A percentile compares a stretch with the other conserved stretches of the same genome.
Conservation (phyloP, 2,329 filamentous ascomycete species). For the Fusarium robinianum region DNA sequence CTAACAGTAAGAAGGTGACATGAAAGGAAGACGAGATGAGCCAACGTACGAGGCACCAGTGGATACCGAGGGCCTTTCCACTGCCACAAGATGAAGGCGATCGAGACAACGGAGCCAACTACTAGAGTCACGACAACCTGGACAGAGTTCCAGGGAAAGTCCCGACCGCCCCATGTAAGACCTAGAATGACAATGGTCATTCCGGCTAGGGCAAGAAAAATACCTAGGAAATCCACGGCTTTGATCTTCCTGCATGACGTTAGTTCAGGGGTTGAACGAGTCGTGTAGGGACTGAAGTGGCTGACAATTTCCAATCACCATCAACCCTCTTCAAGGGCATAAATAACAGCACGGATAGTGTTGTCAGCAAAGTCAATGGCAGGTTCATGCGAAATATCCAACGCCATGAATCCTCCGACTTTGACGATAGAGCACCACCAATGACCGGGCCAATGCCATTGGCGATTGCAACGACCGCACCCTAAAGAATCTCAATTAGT, state of each 20-base stretch:
- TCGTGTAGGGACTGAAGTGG: background rate
- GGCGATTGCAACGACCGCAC: conserved; percentile 56
- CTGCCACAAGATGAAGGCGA: conserved; percentile 58
- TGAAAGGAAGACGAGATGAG: background rate
- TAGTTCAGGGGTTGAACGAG: too few species aligned
- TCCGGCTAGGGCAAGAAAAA: conserved; percentile 50
- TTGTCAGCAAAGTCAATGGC: conserved; percentile 54
- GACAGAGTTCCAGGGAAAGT: conserved; percentile 59
- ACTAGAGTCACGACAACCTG: conserved; percentile 60
- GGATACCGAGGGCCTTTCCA: conserved; percentile 54
- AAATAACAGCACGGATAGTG: conserved; percentile 54
- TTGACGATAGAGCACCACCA: conserved; percentile 55
- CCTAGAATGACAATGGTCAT: conserved; percentile 54
- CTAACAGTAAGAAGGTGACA: background rate
- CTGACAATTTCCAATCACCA: conserved; percentile 54
- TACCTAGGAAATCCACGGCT: conserved; percentile 56
- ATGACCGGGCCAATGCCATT: conserved; percentile 60
- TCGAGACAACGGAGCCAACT: conserved; percentile 52
- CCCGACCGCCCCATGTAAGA: conserved; percentile 63
- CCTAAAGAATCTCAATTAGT: conserved; percentile 29
- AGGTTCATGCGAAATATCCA: conserved; percentile 61
- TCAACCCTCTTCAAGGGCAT: conserved; percentile 61
- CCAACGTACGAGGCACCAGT: conserved; percentile 49
- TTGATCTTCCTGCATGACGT: conserved; percentile 47
- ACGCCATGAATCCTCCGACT: conserved; percentile 52